Conservation (phyloP, 2,329 filamentous ascomycete species). For the Colletotrichum higginsianum region DNA sequence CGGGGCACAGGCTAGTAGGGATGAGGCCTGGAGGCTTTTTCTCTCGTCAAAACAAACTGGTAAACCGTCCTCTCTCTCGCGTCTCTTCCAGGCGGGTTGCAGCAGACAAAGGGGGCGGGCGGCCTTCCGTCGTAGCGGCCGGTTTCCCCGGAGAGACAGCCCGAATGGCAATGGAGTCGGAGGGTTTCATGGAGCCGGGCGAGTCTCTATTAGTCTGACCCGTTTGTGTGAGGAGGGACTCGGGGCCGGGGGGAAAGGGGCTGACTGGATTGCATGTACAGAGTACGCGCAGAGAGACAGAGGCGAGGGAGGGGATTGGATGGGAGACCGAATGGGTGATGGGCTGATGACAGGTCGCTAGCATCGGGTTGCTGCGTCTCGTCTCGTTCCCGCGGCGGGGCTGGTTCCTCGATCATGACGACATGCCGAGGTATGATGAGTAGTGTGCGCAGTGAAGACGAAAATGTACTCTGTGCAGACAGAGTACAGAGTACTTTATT, state of each 20-base stretch:
- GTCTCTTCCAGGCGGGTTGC: neutral
- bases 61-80: too few species aligned
- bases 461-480: too few species aligned
- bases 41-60: neutral
- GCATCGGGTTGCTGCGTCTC: conserved; percentile 20
- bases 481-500: too few species aligned
- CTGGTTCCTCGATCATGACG: conserved; percentile 22
- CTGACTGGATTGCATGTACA: neutral
- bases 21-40: conserved; percentile 28
- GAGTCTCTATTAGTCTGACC: neutral
- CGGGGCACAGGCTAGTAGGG: conserved; percentile 40
- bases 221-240: neutral
- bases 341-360: neutral
- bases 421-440: conserved; percentile 36
- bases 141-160: conserved; percentile 7
- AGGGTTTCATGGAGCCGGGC: neutral
- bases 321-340: neutral
- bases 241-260: neutral
- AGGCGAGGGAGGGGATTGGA: neutral
- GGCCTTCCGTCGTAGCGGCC: neutral
- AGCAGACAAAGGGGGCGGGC: neutral
- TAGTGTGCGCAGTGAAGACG: too few species aligned
- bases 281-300: neutral
- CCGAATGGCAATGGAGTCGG: neutral
- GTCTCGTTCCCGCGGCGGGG: conserved; percentile 26